Percentiles rank a stretch among this genome's conserved stretches.
Evolutionary conservation across 345 rosid genomes (phyloP).

Genomic region (Eucalyptus virginea): DNA sequence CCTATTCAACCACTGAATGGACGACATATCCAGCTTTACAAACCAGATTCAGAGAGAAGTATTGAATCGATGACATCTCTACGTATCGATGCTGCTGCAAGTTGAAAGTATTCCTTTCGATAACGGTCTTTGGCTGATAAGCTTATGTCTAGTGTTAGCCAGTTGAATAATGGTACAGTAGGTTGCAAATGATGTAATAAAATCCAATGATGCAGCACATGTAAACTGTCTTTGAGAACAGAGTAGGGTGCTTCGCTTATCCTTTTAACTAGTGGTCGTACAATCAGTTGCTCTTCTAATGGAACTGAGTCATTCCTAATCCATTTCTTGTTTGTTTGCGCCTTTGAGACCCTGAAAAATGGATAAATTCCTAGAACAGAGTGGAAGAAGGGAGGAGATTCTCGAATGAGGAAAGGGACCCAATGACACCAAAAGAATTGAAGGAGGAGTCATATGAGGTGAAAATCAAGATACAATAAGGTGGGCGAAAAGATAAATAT

Average conservation of each 20-base stretch:
- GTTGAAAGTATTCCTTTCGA: neutral
- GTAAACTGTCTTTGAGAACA: neutral
- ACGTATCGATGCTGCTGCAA: neutral
- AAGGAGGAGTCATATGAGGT: no score
- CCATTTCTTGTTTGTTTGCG: rapidly evolving
- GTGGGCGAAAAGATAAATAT: neutral
- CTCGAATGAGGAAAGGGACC: no score
- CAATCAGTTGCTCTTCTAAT: neutral
- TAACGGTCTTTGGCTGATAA: neutral
- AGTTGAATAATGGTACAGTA: neutral
- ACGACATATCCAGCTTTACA: neutral
- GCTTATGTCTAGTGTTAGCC: neutral
- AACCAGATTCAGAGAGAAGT: neutral
- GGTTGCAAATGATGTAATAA: neutral
- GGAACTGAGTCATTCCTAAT: neutral
- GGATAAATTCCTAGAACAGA: no score
- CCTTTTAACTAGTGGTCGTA: neutral
- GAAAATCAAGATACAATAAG: neutral
- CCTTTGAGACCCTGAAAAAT: no score
- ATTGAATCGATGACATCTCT: neutral
- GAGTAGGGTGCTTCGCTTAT: neutral
- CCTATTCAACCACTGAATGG: constrained; percentile 30
- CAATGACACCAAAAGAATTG: no score
- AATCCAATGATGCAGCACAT: neutral
- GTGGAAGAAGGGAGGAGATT: no score